Evolutionary conservation across 108 stramenopile genomes (phyloP), one percentile per base, ranked within the genome.

Genomic region (Phaeodactylum tricornutum): DNA sequence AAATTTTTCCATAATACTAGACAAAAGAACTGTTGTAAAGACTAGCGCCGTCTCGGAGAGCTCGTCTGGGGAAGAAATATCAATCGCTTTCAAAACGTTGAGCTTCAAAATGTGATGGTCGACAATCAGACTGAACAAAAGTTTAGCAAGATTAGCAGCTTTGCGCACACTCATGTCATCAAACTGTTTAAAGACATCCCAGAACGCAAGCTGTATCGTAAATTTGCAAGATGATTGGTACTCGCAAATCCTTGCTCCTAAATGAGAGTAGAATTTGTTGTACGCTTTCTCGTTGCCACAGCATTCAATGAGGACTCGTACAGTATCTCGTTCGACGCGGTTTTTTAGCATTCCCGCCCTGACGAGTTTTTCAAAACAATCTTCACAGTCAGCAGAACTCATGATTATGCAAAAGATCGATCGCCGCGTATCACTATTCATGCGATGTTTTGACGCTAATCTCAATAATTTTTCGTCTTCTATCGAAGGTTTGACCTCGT

Each of bases 381-480:
- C 96, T 15, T 96, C 84, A 51, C 73, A 88, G 50, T 95, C 95
- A 9, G 79, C 57, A 30, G 78, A 75, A 23, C 80, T 79, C 90
- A 98, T 94, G 45, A 98, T 73, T 44, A 91, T 88, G 42, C 85
- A 92, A 57, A 98, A 96, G 29, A 98, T 89, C 0, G 88, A 58
- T 38, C 92, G 71, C 19, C 92, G 83, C 16, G 70, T 44, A 43
- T 94, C 93, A 8, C 95, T 94, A 43, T 96, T 95, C 96, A 98
- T 94, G 22, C 92, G 86, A 51, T 82, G 81, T 44, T 83, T 89
- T 11, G 79, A 50, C 27, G 95, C 95, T 7, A 92, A 66, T 16
- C 83, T 58, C 23, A 85, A 51, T 1, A 98, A 68, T 43, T 62
- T 37, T 67, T 50, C 9, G 7, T 55, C 41, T 9, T 20, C 16